Conservation (phyloP, 225 moss, liverwort and hornwort species). For the Bryoerythrophyllum caledonicum region DNA sequence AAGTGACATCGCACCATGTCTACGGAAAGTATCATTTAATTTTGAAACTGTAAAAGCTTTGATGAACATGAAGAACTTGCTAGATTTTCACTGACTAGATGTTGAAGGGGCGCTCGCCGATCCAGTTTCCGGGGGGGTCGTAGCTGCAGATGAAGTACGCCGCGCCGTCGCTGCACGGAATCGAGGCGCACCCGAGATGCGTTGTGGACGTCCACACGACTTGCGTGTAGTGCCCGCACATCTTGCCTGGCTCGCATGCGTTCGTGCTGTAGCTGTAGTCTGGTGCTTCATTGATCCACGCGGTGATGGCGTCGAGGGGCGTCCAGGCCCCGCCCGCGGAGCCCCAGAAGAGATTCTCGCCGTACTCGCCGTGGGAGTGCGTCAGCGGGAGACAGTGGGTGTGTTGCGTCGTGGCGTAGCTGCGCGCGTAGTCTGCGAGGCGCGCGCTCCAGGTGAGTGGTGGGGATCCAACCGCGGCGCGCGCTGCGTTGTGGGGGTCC, state of each 20-base stretch:
- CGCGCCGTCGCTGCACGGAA: slow-evolving; percentile 34
- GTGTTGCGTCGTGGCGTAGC: slow-evolving; percentile 26
- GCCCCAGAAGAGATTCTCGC: slow-evolving; percentile 63
- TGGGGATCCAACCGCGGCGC: slow-evolving; percentile 17
- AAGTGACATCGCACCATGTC: no score
- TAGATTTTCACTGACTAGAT: no score
- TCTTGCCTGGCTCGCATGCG: slow-evolving; percentile 32
- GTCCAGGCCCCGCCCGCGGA: slow-evolving; percentile 28
- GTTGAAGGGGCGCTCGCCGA: slow-evolving; percentile 40
- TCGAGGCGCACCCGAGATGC: slow-evolving; percentile 55
- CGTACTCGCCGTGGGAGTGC: slow-evolving; percentile 43
- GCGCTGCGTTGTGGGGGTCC: slow-evolving; percentile 42
- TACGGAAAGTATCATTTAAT: no score
- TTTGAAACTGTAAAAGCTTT: no score
- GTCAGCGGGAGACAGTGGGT: slow-evolving; percentile 22
- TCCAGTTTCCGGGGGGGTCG: slow-evolving; percentile 47
- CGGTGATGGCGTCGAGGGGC: slow-evolving; percentile 23
- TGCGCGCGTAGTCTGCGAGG: slow-evolving; percentile 29
- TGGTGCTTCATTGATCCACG: slow-evolving; percentile 37
- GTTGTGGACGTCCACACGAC: slow-evolving; percentile 47
- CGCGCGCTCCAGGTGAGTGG: slow-evolving; percentile 35
- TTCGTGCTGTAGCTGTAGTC: slow-evolving; percentile 32
- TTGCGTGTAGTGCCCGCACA: slow-evolving; percentile 64
- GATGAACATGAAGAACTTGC: no score
- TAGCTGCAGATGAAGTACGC: slow-evolving; percentile 63